Evolutionary conservation across 768 basidiomycete species (phyloP).

Genomic region (Tylopilus vinaceipallidus): DNA sequence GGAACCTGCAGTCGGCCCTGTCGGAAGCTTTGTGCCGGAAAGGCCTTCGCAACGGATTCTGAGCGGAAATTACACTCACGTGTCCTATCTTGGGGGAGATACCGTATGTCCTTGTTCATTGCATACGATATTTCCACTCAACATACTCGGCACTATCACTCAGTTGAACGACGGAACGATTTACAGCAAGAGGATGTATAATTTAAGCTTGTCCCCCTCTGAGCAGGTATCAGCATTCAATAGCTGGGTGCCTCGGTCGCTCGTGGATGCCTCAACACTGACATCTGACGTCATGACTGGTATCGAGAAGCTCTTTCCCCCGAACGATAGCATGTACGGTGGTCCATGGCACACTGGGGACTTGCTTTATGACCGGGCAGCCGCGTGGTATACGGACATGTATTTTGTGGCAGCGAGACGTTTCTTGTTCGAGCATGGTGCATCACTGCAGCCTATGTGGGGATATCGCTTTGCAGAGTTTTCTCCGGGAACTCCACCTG

Average conservation of each 20-base stretch:
- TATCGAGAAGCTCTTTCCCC: constrained; percentile 43
- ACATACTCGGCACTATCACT: too few species aligned
- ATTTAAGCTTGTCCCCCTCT: constrained; percentile 36
- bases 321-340: constrained; percentile 46
- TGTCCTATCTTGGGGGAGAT: constrained; percentile 56
- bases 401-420: constrained; percentile 55
- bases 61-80: constrained; percentile 47
- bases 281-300: constrained; percentile 34
- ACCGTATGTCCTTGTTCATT: constrained; percentile 36
- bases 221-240: constrained; percentile 46
- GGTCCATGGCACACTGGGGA: constrained; percentile 59
- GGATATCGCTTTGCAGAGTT: constrained; percentile 57
- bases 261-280: constrained; percentile 46
- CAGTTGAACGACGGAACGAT: constrained; percentile 18
- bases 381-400: constrained; percentile 56
- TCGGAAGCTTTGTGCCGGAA: constrained; percentile 48
- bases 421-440: constrained; percentile 48
- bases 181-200: constrained; percentile 26
- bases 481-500: constrained; percentile 50
- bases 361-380: constrained; percentile 54
- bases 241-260: constrained; percentile 43
- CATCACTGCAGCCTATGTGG: constrained; percentile 47
- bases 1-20: constrained; percentile 53
- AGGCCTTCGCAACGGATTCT: constrained; percentile 45
- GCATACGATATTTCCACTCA: background rate